Evolutionary conservation across 1,284 basidiomycete genomes (phyloP).

Genomic region (Fomes fomentarius): DNA sequence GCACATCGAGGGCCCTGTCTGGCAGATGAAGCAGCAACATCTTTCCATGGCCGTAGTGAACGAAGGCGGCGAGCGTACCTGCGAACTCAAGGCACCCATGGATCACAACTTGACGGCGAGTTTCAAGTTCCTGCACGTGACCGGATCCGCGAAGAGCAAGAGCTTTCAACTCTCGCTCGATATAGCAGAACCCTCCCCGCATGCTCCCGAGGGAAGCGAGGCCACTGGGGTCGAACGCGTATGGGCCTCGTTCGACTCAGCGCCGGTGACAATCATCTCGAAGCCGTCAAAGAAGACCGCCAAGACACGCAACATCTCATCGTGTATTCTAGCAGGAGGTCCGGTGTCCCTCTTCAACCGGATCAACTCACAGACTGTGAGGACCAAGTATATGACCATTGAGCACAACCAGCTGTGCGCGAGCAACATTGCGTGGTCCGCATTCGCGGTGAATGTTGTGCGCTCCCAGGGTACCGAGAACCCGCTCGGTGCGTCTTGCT

Average conservation of each 20-base stretch:
- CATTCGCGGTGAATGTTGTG: constrained; percentile 90
- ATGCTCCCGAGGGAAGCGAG: constrained; percentile 55
- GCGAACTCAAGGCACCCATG: constrained; percentile 79
- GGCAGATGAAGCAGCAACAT: constrained; percentile 78
- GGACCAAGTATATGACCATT: constrained; percentile 96
- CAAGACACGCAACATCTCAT: constrained; percentile 92
- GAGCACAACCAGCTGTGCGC: constrained; percentile 84
- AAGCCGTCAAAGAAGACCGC: constrained; percentile 98
- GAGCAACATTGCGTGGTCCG: constrained; percentile 88
- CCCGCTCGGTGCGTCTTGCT: constrained; percentile 58
- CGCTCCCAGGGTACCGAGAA: constrained; percentile 59
- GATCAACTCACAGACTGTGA: constrained; percentile 95
- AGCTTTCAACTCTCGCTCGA: constrained; percentile 86
- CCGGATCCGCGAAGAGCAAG: constrained; percentile 87
- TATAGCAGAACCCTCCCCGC: constrained; percentile 69
- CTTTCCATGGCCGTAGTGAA: constrained; percentile 86
- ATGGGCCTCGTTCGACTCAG: constrained; percentile 92
- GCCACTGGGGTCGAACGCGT: constrained; percentile 57
- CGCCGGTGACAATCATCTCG: constrained; percentile 92
- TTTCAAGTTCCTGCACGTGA: constrained; percentile 91
- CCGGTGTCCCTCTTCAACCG: constrained; percentile 96
- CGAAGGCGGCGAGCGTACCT: constrained; percentile 80
- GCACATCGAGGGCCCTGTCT: constrained; percentile 83
- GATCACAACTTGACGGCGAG: constrained; percentile 83
- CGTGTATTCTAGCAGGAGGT: constrained; percentile 87